Percentiles rank a stretch among this genome's conserved stretches.
Evolutionary conservation across 2,329 filamentous ascomycete species (phyloP).

Genomic region (Xylaria sp.): DNA sequence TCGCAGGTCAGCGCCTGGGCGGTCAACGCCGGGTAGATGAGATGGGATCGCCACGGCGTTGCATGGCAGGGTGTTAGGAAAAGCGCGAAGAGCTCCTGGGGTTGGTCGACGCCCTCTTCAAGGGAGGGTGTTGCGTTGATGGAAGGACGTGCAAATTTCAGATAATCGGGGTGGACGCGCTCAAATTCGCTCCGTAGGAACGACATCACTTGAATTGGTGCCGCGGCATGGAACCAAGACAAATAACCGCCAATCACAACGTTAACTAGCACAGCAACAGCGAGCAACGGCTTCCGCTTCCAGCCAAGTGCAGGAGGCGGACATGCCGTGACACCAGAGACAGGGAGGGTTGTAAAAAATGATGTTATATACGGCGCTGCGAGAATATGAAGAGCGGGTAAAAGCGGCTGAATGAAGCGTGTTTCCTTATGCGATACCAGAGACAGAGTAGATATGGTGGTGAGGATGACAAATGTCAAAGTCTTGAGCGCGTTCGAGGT

Average conservation of each 20-base stretch:
- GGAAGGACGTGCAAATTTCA: slow-evolving; percentile 39
- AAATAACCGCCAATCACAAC: slow-evolving; percentile 74
- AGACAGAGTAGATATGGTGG: slow-evolving; percentile 70
- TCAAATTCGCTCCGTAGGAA: slow-evolving; percentile 80
- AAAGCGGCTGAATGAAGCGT: slow-evolving; percentile 91
- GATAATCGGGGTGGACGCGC: slow-evolving; percentile 53
- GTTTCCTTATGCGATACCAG: slow-evolving; percentile 94
- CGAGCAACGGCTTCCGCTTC: slow-evolving; percentile 62
- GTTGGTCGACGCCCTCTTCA: slow-evolving; percentile 27
- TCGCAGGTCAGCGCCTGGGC: slow-evolving; percentile 91
- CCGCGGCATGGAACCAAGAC: slow-evolving; percentile 78
- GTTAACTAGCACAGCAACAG: slow-evolving; percentile 68
- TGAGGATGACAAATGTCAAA: slow-evolving; percentile 62
- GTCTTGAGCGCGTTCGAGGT: slow-evolving; percentile 55
- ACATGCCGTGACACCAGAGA: slow-evolving; percentile 38
- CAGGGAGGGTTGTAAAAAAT: slow-evolving; percentile 63
- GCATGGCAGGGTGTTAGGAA: slow-evolving; percentile 97
- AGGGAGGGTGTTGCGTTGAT: slow-evolving; percentile 37
- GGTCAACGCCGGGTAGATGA: slow-evolving; percentile 74
- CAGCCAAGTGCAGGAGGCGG: slow-evolving; percentile 42
- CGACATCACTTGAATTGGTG: slow-evolving; percentile 73
- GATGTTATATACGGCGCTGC: slow-evolving; percentile 69
- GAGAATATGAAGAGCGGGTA: slow-evolving; percentile 84
- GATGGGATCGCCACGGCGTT: slow-evolving; percentile 90
- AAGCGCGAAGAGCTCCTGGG: slow-evolving; percentile 66